Conservation (phyloP, 306 rosid species). For the Rubus parviflorus region DNA sequence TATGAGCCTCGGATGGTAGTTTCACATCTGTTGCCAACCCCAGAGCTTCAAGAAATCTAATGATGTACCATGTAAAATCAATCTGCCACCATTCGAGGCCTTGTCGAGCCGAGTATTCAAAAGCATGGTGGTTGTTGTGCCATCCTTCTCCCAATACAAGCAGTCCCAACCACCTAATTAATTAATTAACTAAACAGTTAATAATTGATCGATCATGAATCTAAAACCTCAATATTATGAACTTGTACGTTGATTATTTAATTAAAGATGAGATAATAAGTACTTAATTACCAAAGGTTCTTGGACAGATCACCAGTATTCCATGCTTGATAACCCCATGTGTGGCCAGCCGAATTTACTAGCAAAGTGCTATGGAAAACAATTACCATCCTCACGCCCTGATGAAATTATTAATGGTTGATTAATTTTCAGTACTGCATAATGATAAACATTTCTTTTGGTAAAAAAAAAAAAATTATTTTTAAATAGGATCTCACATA, state of each 20-base stretch:
- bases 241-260: too few relatives aligned
- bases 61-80: slow-evolving; percentile 74
- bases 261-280: background rate
- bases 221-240: too few relatives aligned
- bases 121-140: slow-evolving; percentile 95
- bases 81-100: slow-evolving; percentile 93
- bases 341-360: slow-evolving; percentile 91
- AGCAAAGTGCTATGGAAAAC: slow-evolving; percentile 79
- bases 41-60: slow-evolving; percentile 54
- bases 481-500: background rate
- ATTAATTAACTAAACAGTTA: too few relatives aligned
- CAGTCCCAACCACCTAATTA: slow-evolving; percentile 72
- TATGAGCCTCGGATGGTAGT: slow-evolving; percentile 52
- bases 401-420: slow-evolving; percentile 26
- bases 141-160: slow-evolving; percentile 88
- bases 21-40: slow-evolving; percentile 84
- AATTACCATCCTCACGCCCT: slow-evolving; percentile 80
- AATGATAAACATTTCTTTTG: too few relatives aligned
- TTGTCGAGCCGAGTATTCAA: slow-evolving; percentile 84
- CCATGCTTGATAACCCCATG: slow-evolving; percentile 75
- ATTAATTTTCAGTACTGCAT: background rate
- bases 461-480: too few relatives aligned
- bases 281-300: slow-evolving; percentile 58
- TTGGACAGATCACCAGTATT: slow-evolving; percentile 76
- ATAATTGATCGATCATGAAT: too few relatives aligned